These are phyloP conservation scores for Phytophthora pistaciae DNA, from an alignment of 352 stramenopile genomes.

Conservation along the genomic window DNA sequence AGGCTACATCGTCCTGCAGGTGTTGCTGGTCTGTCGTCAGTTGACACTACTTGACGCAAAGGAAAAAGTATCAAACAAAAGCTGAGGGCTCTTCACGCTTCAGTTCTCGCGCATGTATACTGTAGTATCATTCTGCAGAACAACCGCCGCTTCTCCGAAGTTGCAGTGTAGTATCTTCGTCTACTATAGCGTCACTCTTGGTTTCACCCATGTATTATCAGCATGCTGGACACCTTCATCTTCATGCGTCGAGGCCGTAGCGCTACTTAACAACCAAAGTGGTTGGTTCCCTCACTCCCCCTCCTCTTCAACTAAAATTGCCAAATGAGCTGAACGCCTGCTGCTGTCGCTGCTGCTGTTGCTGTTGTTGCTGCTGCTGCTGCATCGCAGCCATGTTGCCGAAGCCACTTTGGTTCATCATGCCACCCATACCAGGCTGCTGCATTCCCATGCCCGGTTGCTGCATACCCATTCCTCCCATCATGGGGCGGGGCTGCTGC, in stretches of 20 bases:
- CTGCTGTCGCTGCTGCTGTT: constrained; percentile 64
- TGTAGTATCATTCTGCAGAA: constrained; percentile 26
- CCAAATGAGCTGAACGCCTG: constrained; percentile 73
- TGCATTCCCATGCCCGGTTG: constrained; percentile 50
- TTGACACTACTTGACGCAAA: constrained; percentile 1
- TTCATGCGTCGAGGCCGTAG: constrained; percentile 19
- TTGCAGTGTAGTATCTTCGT: constrained; percentile 22
- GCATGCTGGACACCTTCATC: constrained; percentile 15
- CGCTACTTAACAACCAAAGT: constrained; percentile 19
- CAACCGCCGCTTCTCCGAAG: constrained; percentile 13
- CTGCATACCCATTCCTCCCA: constrained; percentile 54
- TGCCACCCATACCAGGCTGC: constrained; percentile 59
- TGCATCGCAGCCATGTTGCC: constrained; percentile 56
- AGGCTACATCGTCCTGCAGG: neutral
- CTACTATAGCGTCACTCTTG: constrained; percentile 26
- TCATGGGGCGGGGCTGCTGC: constrained; percentile 39
- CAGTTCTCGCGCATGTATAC: constrained; percentile 19
- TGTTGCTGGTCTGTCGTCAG: neutral
- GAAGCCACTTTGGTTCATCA: constrained; percentile 71
- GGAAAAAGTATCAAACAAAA: neutral
- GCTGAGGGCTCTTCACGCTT: neutral
- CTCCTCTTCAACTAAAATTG: constrained; percentile 40
- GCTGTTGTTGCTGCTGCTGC: constrained; percentile 56
- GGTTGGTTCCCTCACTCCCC: neutral
- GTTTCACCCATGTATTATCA: constrained; percentile 36